These are phyloP conservation scores for Kodamaea alishanica DNA, from an alignment of 1,139 yeast species.

Conservation along the genomic window DNA sequence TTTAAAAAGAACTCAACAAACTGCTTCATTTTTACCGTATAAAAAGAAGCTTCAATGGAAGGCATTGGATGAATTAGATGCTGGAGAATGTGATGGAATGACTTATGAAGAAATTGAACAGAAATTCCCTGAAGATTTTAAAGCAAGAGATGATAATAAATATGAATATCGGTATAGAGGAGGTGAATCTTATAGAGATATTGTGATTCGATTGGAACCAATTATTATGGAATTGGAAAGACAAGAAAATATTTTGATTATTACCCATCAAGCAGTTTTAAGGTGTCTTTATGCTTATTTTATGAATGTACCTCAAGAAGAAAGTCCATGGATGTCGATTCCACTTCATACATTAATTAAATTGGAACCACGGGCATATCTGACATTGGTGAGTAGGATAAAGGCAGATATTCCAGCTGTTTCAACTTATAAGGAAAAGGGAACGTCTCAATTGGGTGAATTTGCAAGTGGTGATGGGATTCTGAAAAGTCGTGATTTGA, in stretches of 20 bases:
- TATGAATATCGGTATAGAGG: conserved; percentile 95
- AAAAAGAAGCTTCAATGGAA: conserved; percentile 85
- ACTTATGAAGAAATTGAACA: conserved; percentile 79
- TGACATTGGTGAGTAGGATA: conserved; percentile 80
- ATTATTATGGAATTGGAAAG: conserved; percentile 97
- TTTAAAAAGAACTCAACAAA: conserved; percentile 85
- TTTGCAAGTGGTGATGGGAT: conserved; percentile 21
- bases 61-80: conserved; percentile 94
- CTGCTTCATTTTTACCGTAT: conserved; percentile 80
- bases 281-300: conserved; percentile 96
- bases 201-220: conserved; percentile 90
- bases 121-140: conserved; percentile 88
- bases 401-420: conserved; percentile 98
- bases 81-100: conserved; percentile 97
- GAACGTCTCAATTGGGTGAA: conserved; percentile 78
- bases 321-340: conserved; percentile 98
- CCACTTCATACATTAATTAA: conserved; percentile 93
- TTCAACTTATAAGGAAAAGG: conserved; percentile 91
- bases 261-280: conserved; percentile 96
- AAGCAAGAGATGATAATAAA: conserved; percentile 92
- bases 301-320: conserved; percentile 97
- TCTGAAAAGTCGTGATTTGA: conserved; percentile 41
- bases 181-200: conserved; percentile 95
- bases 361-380: conserved; percentile 90
- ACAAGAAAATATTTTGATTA: conserved; percentile 91